Conservation (phyloP, 139 green algal genomes). For the Picochlorum sp. region DNA sequence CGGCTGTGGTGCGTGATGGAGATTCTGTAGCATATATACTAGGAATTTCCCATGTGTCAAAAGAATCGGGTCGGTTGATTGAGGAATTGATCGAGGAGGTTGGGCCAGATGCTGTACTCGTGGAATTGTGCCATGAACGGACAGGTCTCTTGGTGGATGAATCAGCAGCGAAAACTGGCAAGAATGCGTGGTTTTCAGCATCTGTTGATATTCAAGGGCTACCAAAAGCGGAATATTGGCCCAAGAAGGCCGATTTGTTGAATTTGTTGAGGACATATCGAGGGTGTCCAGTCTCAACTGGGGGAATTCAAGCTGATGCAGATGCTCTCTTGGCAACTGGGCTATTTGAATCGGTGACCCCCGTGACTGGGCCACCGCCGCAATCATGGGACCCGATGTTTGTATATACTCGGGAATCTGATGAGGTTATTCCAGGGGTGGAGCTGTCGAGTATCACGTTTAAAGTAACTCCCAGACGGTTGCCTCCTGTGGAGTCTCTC, state of each 20-base stretch:
- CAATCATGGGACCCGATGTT: not conserved
- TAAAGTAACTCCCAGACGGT: not conserved
- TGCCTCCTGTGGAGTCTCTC: not conserved
- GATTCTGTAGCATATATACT: conserved; percentile 57
- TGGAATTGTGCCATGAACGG: conserved; percentile 81
- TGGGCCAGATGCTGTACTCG: conserved; percentile 44
- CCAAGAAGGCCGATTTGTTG: conserved; percentile 36
- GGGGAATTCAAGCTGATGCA: conserved; percentile 61
- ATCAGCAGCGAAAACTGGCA: conserved; percentile 2
- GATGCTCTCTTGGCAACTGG: conserved; percentile 47
- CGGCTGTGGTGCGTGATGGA: not conserved
- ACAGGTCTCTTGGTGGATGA: conserved; percentile 52
- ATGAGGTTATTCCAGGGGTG: not conserved
- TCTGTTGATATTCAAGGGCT: conserved; percentile 1
- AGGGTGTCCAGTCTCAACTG: conserved; percentile 31
- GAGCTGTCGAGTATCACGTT: not conserved
- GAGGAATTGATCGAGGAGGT: conserved; percentile 39
- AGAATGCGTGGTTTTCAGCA: conserved; percentile 48
- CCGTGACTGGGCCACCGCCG: conserved; percentile 2
- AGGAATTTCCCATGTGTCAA: conserved; percentile 70
- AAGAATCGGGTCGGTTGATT: conserved; percentile 46
- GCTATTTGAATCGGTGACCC: conserved; percentile 49
- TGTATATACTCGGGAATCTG: not conserved
- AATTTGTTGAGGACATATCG: conserved; percentile 27
- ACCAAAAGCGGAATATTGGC: conserved; percentile 33